Conservation (phyloP, 1,284 basidiomycete genomes). For the Trametes sp. region DNA sequence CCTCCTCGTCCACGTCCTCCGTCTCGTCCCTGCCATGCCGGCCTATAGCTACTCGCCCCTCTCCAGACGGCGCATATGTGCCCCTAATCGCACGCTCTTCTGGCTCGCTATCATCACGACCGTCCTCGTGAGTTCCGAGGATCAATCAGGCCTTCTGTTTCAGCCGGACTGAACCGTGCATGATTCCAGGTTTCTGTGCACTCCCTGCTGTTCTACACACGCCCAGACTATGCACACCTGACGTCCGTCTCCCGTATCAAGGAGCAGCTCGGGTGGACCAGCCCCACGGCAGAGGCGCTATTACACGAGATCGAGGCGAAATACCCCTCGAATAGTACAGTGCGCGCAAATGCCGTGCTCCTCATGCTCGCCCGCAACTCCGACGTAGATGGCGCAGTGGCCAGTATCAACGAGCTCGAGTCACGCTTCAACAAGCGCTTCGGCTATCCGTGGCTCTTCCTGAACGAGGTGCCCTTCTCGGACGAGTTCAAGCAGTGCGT, state of each 20-base stretch:
- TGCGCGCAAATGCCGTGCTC: slow-evolving; percentile 44
- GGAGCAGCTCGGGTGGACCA: slow-evolving; percentile 23
- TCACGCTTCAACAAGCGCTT: slow-evolving; percentile 72
- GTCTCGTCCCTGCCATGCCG: background rate
- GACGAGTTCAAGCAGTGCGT: slow-evolving; percentile 73
- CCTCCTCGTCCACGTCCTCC: background rate
- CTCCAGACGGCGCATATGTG: background rate
- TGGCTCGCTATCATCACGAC: slow-evolving; percentile 3
- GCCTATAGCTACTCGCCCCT: background rate
- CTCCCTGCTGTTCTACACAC: slow-evolving; percentile 43
- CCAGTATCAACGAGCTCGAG: slow-evolving; percentile 63
- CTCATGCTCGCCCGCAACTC: slow-evolving; percentile 70
- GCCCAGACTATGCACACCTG: slow-evolving; percentile 42
- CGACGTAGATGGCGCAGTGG: slow-evolving; percentile 66
- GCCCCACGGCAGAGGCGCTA: background rate
- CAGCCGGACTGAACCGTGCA: background rate
- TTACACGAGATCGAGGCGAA: background rate
- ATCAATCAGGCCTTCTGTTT: background rate
- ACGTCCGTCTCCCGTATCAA: slow-evolving; percentile 31
- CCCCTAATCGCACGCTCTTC: background rate
- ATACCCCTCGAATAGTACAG: slow-evolving; percentile 11
- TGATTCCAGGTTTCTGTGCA: slow-evolving; percentile 30
- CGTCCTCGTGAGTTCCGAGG: background rate
- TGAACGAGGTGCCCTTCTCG: slow-evolving; percentile 76
- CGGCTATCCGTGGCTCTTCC: slow-evolving; percentile 77